Evolutionary conservation across 192 early-diverging fungal species (phyloP).

Genomic region (Chytriomyces sp.): DNA sequence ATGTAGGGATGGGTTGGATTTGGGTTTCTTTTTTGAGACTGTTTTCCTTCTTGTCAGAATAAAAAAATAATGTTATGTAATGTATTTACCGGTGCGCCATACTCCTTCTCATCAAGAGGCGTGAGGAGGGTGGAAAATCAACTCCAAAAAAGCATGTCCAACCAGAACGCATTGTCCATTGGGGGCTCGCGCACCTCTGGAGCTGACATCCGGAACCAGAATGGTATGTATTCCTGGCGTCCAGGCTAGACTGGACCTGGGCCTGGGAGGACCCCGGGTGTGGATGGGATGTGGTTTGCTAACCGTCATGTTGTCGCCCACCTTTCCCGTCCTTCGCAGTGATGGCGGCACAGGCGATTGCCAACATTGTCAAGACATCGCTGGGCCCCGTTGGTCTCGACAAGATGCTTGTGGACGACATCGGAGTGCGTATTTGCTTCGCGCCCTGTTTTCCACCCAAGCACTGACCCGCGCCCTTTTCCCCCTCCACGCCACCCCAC

Average conservation of each 20-base stretch:
- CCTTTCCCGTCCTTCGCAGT: conserved; percentile 58
- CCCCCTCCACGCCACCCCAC: background rate
- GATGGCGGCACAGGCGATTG: conserved; percentile 90
- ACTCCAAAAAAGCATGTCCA: conserved; percentile 25
- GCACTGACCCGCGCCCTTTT: background rate
- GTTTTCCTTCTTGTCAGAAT: background rate
- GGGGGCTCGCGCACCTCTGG: conserved; percentile 90
- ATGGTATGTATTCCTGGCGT: conserved; percentile 66
- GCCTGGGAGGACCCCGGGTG: background rate
- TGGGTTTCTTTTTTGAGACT: background rate
- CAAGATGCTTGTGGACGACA: conserved; percentile 99
- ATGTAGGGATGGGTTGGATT: background rate
- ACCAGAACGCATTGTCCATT: conserved; percentile 68
- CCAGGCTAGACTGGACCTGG: background rate
- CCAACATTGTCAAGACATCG: conserved; percentile 98
- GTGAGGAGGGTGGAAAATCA: conserved; percentile 9
- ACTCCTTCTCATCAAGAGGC: background rate
- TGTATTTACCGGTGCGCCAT: background rate
- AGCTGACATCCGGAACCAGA: conserved; percentile 87
- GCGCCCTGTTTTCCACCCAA: conserved; percentile 2
- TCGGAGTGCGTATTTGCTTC: conserved; percentile 69
- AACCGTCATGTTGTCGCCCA: background rate
- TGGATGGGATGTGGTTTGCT: no score
- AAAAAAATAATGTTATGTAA: background rate
- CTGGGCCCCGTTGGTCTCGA: conserved; percentile 98